These are phyloP conservation scores for Ceratocystis lukuohia DNA, from an alignment of 2,329 filamentous ascomycete genomes.

Conservation along the genomic window DNA sequence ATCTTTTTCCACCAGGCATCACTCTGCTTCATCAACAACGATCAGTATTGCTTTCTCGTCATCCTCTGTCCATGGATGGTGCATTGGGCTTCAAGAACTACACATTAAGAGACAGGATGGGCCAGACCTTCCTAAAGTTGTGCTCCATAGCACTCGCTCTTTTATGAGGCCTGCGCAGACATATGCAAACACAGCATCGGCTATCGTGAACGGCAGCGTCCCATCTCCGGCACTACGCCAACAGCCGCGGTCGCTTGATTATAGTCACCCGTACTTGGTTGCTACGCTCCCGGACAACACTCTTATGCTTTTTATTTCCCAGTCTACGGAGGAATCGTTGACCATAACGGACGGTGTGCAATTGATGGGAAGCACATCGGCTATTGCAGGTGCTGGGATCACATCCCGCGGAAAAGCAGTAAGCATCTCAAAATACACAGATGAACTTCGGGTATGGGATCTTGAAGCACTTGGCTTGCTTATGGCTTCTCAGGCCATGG, in stretches of 20 bases:
- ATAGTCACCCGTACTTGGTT: conserved; percentile 72
- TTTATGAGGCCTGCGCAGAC: not conserved
- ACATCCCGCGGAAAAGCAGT: conserved; percentile 76
- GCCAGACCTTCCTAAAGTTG: not conserved
- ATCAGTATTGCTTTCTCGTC: conserved; percentile 80
- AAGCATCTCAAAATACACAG: conserved; percentile 69
- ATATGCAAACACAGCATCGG: not conserved
- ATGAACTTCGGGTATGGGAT: conserved; percentile 77
- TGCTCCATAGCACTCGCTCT: not conserved
- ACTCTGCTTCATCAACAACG: conserved; percentile 48
- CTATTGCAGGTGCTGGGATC: conserved; percentile 73
- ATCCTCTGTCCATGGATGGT: conserved; percentile 68
- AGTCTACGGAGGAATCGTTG: conserved; percentile 52
- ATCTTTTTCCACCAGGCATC: not conserved
- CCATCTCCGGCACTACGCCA: not conserved
- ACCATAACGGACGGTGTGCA: conserved; percentile 60
- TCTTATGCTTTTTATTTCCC: conserved; percentile 67
- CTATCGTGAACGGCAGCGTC: no score
- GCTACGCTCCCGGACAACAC: conserved; percentile 80
- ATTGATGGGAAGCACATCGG: conserved; percentile 85
- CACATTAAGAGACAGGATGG: conserved; percentile 36
- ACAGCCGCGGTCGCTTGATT: conserved; percentile 50
- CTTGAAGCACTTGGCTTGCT: conserved; percentile 34
- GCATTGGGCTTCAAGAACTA: conserved; percentile 81
- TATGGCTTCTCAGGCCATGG: not conserved